Conservation (phyloP, 2,329 filamentous ascomycete species). For the Akanthomyces muscarius region DNA sequence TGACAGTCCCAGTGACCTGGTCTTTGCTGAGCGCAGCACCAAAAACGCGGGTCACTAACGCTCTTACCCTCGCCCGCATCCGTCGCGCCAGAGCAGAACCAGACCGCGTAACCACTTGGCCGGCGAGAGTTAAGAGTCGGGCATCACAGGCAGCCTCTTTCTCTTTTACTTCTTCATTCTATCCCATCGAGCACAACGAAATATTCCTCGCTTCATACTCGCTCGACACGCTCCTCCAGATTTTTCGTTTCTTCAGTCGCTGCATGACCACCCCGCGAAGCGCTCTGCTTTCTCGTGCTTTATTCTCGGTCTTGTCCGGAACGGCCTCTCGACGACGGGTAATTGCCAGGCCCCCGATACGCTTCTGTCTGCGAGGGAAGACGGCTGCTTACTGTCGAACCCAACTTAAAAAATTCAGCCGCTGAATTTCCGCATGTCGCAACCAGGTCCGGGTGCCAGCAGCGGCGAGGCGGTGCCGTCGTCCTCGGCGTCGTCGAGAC, state of each 20-base stretch:
- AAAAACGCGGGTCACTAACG: background rate
- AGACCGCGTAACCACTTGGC: slow-evolving; percentile 15
- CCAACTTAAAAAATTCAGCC: too few relatives aligned
- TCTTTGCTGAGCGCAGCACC: background rate
- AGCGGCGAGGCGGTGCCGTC: slow-evolving; percentile 13
- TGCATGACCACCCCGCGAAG: slow-evolving; percentile 6
- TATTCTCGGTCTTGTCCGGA: slow-evolving; percentile 13
- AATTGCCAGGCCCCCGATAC: slow-evolving; percentile 4
- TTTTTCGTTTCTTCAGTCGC: background rate
- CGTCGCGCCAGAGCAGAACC: slow-evolving; percentile 25
- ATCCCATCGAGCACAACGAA: background rate
- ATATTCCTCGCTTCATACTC: background rate
- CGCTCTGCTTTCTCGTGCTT: background rate
- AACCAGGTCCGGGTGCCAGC: slow-evolving; percentile 9
- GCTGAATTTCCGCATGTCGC: slow-evolving; percentile 17
- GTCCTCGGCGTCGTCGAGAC: slow-evolving; percentile 17
- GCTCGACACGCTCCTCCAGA: background rate
- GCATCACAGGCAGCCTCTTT: slow-evolving; percentile 4
- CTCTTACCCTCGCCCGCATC: slow-evolving; percentile 17
- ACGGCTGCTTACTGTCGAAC: background rate
- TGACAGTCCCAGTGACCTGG: background rate
- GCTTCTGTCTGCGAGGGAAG: background rate
- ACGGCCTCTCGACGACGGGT: background rate
- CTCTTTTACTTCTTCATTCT: background rate
- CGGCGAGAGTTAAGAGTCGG: background rate